phyloP scores from a whole-genome alignment of 164 flowering plant species.

The Kalanchoe fedtschenkoi region DNA sequence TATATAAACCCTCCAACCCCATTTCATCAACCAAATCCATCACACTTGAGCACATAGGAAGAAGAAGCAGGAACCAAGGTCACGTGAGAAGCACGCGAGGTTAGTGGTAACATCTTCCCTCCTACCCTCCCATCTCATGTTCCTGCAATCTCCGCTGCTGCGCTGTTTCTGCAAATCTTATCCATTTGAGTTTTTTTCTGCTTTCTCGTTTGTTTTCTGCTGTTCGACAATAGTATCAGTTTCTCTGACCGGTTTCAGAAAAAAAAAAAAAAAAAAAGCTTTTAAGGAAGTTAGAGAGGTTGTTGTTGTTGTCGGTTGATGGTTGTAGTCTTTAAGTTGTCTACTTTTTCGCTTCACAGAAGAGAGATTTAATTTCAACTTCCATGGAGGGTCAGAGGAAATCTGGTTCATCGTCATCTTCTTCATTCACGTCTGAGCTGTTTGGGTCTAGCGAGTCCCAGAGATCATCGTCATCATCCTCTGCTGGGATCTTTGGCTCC shows the following conservation, averaged over 20 bases:
- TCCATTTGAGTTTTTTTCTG: neutral
- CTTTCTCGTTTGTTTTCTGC: constrained; percentile 12
- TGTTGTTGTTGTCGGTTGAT: neutral
- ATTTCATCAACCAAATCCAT: too few species aligned
- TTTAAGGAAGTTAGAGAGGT: too few species aligned
- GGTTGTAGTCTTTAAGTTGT: neutral
- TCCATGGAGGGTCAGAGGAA: constrained; percentile 37
- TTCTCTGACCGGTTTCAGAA: too few species aligned
- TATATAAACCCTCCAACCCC: too few species aligned
- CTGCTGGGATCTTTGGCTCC: constrained; percentile 32
- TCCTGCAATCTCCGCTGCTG: too few species aligned
- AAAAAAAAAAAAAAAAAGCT: too few species aligned
- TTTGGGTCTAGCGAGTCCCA: constrained; percentile 29
- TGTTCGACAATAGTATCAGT: neutral
- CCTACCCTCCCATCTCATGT: too few species aligned
- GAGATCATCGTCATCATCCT: constrained; percentile 9
- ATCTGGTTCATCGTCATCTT: constrained; percentile 22
- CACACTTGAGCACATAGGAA: too few species aligned
- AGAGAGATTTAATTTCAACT: neutral
- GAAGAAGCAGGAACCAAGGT: too few species aligned
- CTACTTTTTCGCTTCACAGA: neutral
- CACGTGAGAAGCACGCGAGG: too few species aligned
- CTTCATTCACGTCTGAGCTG: constrained; percentile 45
- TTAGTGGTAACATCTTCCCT: too few species aligned
- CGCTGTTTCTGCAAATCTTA: too few species aligned